Base-by-base conservation (phyloP, 495 filamentous ascomycete species). In the Penicillium atrosanguineum region DNA sequence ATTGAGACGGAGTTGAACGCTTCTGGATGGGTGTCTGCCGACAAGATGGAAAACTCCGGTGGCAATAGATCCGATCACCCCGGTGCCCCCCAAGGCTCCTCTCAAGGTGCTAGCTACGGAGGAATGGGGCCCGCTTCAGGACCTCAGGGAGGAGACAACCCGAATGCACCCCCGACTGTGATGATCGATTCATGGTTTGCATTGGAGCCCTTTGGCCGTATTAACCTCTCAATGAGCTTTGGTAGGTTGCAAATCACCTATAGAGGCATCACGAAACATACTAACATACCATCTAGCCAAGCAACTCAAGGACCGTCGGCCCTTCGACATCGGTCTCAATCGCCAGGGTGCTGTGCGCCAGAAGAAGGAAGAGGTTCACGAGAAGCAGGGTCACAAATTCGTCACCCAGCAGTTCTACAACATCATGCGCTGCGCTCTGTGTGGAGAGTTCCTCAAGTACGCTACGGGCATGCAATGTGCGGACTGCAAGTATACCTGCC, bases 401-500 rank as follows among this genome's bases (percentile, higher is more conserved):
- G 84, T 97, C 44, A 85, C 88, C 59, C 91, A 95, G 71, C 93
- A 96, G 69, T 99, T 97, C 75, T 99, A 97, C 85, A 97, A 97
- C 77, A 96, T 99, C 69, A 99, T 99, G 94, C 94, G 95, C 60
- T 99, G 94, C 75, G 95, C 94, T 29, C 84, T 97, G 19, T 99
- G 94, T 71, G 95, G 93, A 50, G 95, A 97, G 52, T 96, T 97
- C 63, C 85, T 99, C 73, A 97, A 97, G 67, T 97, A 97, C 72
- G 92, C 92, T 28, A 88, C 94, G 15, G 95, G 94, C 42, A 97
- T 97, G 93, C 94, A 99, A 75, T 99, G 94, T 69, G 87, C 93
- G 53, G 94, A 99, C 73, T 99, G 94, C 90, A 97, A 97, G 72
- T 97, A 96, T 65, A 97, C 94, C 19, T 97, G 95, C 70, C 94